These are phyloP conservation scores for Phallus indusiatus DNA, from an alignment of 768 basidiomycete species.

Conservation along the genomic window DNA sequence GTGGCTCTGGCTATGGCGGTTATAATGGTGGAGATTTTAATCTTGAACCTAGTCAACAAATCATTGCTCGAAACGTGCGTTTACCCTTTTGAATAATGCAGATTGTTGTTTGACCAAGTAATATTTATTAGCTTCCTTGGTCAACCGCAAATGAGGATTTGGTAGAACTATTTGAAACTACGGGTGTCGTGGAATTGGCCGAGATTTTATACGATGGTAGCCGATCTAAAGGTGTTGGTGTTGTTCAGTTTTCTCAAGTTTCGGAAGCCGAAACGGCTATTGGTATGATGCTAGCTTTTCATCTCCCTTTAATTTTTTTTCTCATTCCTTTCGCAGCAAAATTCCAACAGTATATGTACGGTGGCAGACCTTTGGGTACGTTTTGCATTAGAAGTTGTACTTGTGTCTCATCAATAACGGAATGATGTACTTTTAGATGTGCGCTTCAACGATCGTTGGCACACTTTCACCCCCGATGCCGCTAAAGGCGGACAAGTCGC, in stretches of 20 bases:
- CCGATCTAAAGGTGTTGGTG: slow-evolving; percentile 89
- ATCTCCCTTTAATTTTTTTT: neutral
- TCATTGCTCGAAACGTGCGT: slow-evolving; percentile 97
- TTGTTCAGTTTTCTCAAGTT: slow-evolving; percentile 87
- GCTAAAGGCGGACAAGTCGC: slow-evolving; percentile 78
- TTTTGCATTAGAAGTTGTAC: slow-evolving; percentile 3
- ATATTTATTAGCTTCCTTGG: slow-evolving; percentile 78
- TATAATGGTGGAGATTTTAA: slow-evolving; percentile 35
- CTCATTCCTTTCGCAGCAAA: slow-evolving; percentile 67
- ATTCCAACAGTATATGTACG: slow-evolving; percentile 94
- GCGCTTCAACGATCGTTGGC: slow-evolving; percentile 93
- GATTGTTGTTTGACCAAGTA: neutral
- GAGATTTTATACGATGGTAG: slow-evolving; percentile 92
- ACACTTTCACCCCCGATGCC: slow-evolving; percentile 81
- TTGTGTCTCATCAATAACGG: neutral
- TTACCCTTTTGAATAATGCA: neutral
- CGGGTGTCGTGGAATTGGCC: slow-evolving; percentile 87
- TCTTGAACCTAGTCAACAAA: slow-evolving; percentile 89
- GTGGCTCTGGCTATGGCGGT: slow-evolving; percentile 30
- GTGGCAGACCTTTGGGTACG: slow-evolving; percentile 77
- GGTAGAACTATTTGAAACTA: slow-evolving; percentile 96
- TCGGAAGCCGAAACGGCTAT: slow-evolving; percentile 92
- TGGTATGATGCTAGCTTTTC: slow-evolving; percentile 33
- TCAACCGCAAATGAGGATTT: slow-evolving; percentile 98
- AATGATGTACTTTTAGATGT: slow-evolving; percentile 47